Evolutionary conservation across 257 asterid species (phyloP), one percentile per base, ranked within the genome.

Genomic region (Scutellaria minor): DNA sequence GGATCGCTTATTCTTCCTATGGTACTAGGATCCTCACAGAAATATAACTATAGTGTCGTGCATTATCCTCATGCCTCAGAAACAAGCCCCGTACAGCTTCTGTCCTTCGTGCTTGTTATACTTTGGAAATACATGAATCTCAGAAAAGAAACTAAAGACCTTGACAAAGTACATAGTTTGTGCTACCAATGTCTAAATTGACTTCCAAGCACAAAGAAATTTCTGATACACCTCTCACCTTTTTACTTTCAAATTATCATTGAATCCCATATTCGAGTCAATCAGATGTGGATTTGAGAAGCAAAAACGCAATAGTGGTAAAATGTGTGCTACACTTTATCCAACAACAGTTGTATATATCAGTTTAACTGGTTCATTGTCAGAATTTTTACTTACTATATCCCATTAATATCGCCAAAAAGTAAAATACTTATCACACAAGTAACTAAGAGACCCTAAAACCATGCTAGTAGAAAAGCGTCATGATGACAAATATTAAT

Each of bases 361-460:
- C 5, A 64, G 24, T 57, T 60, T 14, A 70, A 59, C 6, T 55
- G 52, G 41, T 42, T 56, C 60, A 42, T 37, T 10, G 63, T 53
- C 47, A 11, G 15, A 20, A 12, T 11, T 44, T 48, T 46, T 46
- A 48, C 35, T 48, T 56, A 39, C 42, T 48, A 41, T 9, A 73
- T 45, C 70, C 6, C 64, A 66, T 5, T 71, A 63, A 24, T 24
- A 41, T 14, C 18, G 9, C 13, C 60, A 13, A 54, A 22, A 48
- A 46, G 27, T 6, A 9, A 62, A 68, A 37, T 58, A 11, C 15
- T 58, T 53, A 50, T 64, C 64, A 20, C 12, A 42, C 42, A 55
- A 65, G 39, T 54, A 72, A 48, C 6, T 40, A 53, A 51, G 58
- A 78, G 9, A 31, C 52, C 13, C 46, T 56, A 22, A 57, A 58